Base-by-base conservation (phyloP, 257 asterid genomes). In the Sherardia arvensis region DNA sequence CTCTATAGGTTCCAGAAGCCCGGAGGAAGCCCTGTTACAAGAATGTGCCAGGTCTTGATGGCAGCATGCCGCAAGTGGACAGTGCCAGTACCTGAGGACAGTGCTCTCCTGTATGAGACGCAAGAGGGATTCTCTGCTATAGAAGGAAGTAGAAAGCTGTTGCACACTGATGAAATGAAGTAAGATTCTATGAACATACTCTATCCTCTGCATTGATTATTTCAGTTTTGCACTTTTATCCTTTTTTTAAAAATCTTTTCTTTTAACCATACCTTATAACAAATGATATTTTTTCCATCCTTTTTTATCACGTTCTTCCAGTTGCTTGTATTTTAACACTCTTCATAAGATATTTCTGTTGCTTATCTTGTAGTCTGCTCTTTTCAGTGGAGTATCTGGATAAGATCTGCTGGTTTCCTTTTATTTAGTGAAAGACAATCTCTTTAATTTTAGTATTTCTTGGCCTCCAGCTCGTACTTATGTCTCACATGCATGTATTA, bases 1-100 rank as follows among this genome's bases (percentile, higher is more conserved):
- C 84, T 87, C 30, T 93, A 90, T 70, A 82, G 99, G 74, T 90
- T 87, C 80, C 99, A 90, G 91, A 87, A 72, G 74, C 99, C 99
- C 1, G 97, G 97, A 62, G 99, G 99, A 62, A 92, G 99, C 75
- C 99, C 99, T 40, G 61, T 90, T 68, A 92, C 97, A 26, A 82
- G 99, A 78, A 84, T 90, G 84, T 87, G 90, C 64, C 99, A 93
- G 84, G 99, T 93, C 58, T 29, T 85, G 61, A 94, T 87, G 61
- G 97, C 96, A n/a, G 73, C 87, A 8, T 82, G 61, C 73, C 91
- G 80, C 43, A 92, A 89, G 65, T 85, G 93, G 94, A 80, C 64
- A 71, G 61, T 76, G 78, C 62, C 20, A 4, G 66, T 77, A 20
- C 97, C 99, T 3, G 73, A 34, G 62, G 97, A 90, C 74, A 77